Percentiles rank a stretch among this genome's conserved stretches.
phyloP scores from a whole-genome alignment of 306 rosid genomes.

The Prunus mongolica region DNA sequence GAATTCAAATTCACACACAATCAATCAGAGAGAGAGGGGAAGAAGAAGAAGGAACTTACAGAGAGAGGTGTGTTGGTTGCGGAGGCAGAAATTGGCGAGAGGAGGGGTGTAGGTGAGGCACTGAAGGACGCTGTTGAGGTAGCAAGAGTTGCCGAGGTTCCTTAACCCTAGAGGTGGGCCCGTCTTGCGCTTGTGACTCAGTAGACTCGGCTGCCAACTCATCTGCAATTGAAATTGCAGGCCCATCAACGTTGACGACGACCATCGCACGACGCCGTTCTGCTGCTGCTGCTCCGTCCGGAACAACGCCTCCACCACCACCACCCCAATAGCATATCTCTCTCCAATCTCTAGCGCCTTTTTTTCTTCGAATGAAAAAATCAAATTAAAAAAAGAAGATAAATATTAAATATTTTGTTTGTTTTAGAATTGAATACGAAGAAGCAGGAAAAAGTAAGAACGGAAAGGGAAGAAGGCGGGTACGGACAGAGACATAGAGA shows the following conservation, averaged over 20 bases:
- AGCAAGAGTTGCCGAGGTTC: conserved; percentile 97
- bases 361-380: not conserved
- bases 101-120: conserved; percentile 99
- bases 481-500: not conserved
- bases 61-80: conserved; percentile 66
- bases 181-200: conserved; percentile 72
- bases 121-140: conserved; percentile 99
- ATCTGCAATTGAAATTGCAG: conserved; percentile 62
- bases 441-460: not conserved
- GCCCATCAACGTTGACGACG: conserved; percentile 78
- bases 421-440: not conserved
- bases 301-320: conserved; percentile 40
- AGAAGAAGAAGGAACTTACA: conserved; percentile 30
- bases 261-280: conserved; percentile 67
- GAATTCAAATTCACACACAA: not conserved
- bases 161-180: conserved; percentile 83
- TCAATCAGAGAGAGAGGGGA: not conserved
- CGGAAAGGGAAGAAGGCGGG: not conserved
- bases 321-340: conserved; percentile 72
- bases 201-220: conserved; percentile 95
- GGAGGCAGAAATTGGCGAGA: conserved; percentile 99
- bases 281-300: conserved; percentile 18
- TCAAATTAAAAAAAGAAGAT: not conserved
- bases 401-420: not conserved
- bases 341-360: not conserved